phyloP scores from a whole-genome alignment of 345 rosid species.

The Murraya paniculata region DNA sequence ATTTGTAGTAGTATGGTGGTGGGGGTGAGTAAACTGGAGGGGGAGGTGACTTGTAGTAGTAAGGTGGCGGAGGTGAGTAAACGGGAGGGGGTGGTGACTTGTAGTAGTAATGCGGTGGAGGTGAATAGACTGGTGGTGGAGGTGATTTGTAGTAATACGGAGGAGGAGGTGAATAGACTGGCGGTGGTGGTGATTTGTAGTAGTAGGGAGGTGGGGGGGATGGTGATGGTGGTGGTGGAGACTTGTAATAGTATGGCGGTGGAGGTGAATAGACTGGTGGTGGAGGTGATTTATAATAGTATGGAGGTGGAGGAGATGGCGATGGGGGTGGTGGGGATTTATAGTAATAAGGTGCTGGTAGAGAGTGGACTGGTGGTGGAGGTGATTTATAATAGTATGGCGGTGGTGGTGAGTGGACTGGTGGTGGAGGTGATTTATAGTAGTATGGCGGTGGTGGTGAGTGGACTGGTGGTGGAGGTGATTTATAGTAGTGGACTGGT shows the following conservation, averaged over 20 bases:
- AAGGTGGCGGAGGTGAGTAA: not conserved
- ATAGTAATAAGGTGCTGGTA: slow-evolving; percentile 33
- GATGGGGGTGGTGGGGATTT: slow-evolving; percentile 44
- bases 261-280: slow-evolving; percentile 13
- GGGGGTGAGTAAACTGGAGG: slow-evolving; percentile 20
- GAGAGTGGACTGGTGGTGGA: slow-evolving; percentile 26
- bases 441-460: slow-evolving; percentile 42
- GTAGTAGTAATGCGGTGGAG: slow-evolving; percentile 15
- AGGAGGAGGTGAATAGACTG: not conserved
- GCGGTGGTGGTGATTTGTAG: slow-evolving; percentile 31
- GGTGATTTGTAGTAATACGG: slow-evolving; percentile 31
- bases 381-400: slow-evolving; percentile 34
- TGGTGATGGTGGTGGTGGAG: slow-evolving; percentile 37
- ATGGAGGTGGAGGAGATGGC: slow-evolving; percentile 22
- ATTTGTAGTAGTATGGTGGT: slow-evolving; percentile 10
- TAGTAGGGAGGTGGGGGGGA: slow-evolving; percentile 45
- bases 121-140: slow-evolving; percentile 10
- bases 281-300: slow-evolving; percentile 39
- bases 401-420: slow-evolving; percentile 8
- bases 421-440: slow-evolving; percentile 49
- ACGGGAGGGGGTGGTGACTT: slow-evolving; percentile 22
- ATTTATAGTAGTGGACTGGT: not conserved
- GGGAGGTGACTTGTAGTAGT: slow-evolving; percentile 17
- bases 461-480: not conserved
- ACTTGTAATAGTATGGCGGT: slow-evolving; percentile 30